Base-by-base conservation (phyloP, 2,329 filamentous ascomycete species). In the Juglanconis sp. region DNA sequence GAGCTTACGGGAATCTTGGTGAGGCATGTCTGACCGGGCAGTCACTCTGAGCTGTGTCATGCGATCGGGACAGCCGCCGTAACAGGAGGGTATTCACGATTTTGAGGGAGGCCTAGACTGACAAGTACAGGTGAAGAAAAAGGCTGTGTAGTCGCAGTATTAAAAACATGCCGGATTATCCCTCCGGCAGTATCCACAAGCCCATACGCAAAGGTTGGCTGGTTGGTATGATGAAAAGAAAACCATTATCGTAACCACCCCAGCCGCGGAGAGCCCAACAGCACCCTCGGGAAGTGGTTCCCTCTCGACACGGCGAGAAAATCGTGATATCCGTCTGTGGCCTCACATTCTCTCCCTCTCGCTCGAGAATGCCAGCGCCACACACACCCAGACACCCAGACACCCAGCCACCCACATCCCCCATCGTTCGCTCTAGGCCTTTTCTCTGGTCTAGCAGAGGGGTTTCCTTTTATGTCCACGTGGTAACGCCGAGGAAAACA, bases 171-270 rank as follows among this genome's bases (percentile, higher is more conserved):
- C 61, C 59, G 55, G 52, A 63, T 63, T 63, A 61, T 61, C 36
- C 58, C 58, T 56, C 61, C 61, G 53, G 61, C 54, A 50, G 46
- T 63, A 60, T 55, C 58, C 61, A 61, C 61, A 61, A 61, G 54
- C 58, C 54, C 58, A 61, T 55, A 58, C 36, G 50, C 46, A 58
- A 51, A 63, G 61, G 57, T 58, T 48, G 44, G 46, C n/a, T 24
- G 57, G 44, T 53, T 57, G 55, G 61, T 63, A 63, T 63, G 54
- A 58, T 52, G 57, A 67, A 70, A 70, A 69, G 62, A 56, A 61
- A 65, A 66, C 63, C 62, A 65, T 65, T 63, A 65, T 65, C 65
- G 59, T 66, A 57, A 65, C 51, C 56, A 57, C 54, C 47, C 52
- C 36, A 49, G 42, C 44, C 49, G 17, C 30, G 49, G 51, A 61